Percentiles rank a stretch among this genome's conserved stretches.
These are phyloP conservation scores for Licmophora abbreviata DNA, from an alignment of 108 stramenopile species.

Conservation along the genomic window DNA sequence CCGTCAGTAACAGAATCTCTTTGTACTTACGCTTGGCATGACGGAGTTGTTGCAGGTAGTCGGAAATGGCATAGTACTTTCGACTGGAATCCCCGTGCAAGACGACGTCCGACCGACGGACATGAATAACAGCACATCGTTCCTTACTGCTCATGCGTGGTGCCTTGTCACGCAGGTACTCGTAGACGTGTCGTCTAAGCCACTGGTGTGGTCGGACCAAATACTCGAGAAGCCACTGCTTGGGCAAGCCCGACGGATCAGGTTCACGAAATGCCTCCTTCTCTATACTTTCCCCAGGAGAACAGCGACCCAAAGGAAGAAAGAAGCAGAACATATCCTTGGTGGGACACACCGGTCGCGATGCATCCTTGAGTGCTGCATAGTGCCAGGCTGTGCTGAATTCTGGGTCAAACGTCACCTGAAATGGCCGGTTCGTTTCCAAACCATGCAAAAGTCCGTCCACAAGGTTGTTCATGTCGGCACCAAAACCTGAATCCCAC, in stretches of 20 bases:
- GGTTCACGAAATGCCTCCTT: not conserved
- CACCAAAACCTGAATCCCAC: not conserved
- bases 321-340: not conserved
- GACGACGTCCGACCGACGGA: slow-evolving; percentile 18
- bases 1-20: slow-evolving; percentile 26
- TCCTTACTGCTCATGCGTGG: not conserved
- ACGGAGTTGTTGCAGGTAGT: slow-evolving; percentile 7
- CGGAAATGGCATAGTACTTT: slow-evolving; percentile 6
- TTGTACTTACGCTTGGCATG: too few species aligned
- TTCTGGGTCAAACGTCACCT: not conserved
- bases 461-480: not conserved
- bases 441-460: not conserved
- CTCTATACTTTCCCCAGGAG: not conserved
- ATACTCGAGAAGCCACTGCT: not conserved
- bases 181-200: not conserved
- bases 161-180: not conserved
- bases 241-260: not conserved
- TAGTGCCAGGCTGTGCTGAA: not conserved
- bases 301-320: not conserved
- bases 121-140: slow-evolving; percentile 8
- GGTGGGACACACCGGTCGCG: not conserved
- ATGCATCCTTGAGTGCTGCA: not conserved
- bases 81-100: slow-evolving; percentile 1
- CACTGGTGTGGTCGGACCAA: not conserved
- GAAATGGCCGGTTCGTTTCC: not conserved